These are phyloP conservation scores for Starmerella khaoyaiensis DNA, from an alignment of 805 yeast species.

Conservation along the genomic window DNA sequence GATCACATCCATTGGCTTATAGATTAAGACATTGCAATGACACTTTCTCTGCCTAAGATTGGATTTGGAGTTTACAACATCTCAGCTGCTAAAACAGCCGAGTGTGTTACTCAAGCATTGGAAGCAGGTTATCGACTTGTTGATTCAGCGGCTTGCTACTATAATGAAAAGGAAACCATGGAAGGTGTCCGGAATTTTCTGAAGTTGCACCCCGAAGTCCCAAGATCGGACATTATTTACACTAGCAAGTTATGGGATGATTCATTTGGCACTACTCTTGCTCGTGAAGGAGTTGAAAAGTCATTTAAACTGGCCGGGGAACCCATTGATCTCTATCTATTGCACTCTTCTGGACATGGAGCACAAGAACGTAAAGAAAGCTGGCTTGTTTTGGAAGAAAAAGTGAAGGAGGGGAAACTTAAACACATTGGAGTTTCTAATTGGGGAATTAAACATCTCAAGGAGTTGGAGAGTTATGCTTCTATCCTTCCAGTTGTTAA, in stretches of 20 bases:
- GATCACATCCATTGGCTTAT: background rate
- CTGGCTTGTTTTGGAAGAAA: constrained; percentile 46
- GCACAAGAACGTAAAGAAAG: constrained; percentile 33
- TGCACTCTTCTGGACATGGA: constrained; percentile 31
- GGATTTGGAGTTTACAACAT: constrained; percentile 25
- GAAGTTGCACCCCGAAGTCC: constrained; percentile 35
- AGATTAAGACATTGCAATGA: no score
- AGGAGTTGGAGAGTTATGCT: constrained; percentile 37
- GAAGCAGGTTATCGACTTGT: constrained; percentile 56
- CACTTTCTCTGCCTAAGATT: constrained; percentile 17
- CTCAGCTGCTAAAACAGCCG: constrained; percentile 17
- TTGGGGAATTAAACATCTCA: constrained; percentile 43
- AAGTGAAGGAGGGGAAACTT: constrained; percentile 38
- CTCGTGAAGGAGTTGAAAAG: constrained; percentile 44
- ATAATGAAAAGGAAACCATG: constrained; percentile 49
- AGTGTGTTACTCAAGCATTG: constrained; percentile 44
- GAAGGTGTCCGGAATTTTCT: constrained; percentile 46
- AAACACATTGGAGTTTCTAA: constrained; percentile 52
- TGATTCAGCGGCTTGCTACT: constrained; percentile 58
- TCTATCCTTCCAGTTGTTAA: constrained; percentile 47
- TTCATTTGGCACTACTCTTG: constrained; percentile 45
- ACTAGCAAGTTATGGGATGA: constrained; percentile 67
- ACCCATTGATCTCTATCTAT: constrained; percentile 61
- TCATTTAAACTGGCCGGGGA: constrained; percentile 42
- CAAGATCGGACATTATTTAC: constrained; percentile 39